Evolutionary conservation across 331 rosid species (phyloP).

Genomic region (Arachis monticola): DNA sequence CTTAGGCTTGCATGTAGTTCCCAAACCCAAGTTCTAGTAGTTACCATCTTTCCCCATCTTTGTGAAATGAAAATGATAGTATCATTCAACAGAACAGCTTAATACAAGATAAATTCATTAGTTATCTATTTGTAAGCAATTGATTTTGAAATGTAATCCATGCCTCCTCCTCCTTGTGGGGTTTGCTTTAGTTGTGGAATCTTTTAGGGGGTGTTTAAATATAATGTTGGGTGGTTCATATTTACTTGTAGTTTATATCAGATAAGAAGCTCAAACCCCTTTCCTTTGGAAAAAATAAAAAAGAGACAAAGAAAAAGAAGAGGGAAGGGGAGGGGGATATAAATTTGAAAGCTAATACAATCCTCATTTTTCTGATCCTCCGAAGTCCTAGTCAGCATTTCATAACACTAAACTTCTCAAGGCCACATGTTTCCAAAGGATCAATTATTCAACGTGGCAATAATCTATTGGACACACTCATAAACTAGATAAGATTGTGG

Average conservation of each 20-base stretch:
- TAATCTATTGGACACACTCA: constrained; percentile 28
- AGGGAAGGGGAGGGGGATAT: background rate
- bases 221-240: constrained; percentile 26
- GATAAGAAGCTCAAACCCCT: constrained; percentile 5
- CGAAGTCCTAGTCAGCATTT: background rate
- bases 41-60: constrained; percentile 24
- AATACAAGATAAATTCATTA: background rate
- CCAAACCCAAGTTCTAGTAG: constrained; percentile 9
- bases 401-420: background rate
- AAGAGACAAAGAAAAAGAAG: background rate
- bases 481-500: constrained; percentile 46
- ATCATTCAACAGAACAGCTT: constrained; percentile 32
- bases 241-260: background rate
- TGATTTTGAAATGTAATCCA: constrained; percentile 30
- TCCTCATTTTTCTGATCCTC: constrained; percentile 26
- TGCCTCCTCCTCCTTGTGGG: constrained; percentile 2
- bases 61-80: constrained; percentile 20
- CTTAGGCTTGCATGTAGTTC: constrained; percentile 46
- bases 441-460: constrained; percentile 47
- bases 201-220: constrained; percentile 3
- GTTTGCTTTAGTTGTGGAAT: constrained; percentile 31
- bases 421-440: constrained; percentile 41
- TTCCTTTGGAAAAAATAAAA: background rate
- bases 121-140: constrained; percentile 25
- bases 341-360: background rate